Conservation (phyloP, 352 stramenopile species). For the Aphanomyces cochlioides region DNA sequence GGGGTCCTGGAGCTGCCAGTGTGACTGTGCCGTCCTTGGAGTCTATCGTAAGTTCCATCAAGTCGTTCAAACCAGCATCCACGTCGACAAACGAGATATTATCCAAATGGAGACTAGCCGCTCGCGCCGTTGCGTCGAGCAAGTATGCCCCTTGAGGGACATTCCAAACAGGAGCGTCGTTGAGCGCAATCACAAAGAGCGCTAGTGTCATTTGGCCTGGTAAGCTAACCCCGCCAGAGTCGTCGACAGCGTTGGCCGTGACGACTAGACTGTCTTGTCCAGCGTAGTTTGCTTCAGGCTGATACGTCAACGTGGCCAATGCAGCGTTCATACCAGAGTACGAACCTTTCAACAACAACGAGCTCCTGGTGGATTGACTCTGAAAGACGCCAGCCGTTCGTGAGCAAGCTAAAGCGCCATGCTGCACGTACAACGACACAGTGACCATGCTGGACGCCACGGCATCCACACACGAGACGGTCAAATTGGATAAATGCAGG, state of each 20-base stretch:
- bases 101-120: conserved; percentile 28
- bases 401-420: conserved; percentile 25
- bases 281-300: conserved; percentile 41
- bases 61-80: conserved; percentile 33
- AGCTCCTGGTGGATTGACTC: conserved; percentile 28
- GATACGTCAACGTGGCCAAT: conserved; percentile 43
- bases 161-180: conserved; percentile 58
- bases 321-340: conserved; percentile 47
- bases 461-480: conserved; percentile 24
- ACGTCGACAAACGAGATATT: conserved; percentile 50
- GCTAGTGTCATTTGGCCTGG: conserved; percentile 27
- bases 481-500: conserved; percentile 14
- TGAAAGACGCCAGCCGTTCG: conserved; percentile 28
- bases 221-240: conserved; percentile 35
- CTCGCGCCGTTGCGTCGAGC: conserved; percentile 14
- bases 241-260: conserved; percentile 41
- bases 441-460: conserved; percentile 9
- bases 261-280: conserved; percentile 48
- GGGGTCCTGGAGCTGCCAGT: conserved; percentile 27
- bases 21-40: conserved; percentile 40
- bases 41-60: conserved; percentile 56
- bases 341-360: conserved; percentile 38
- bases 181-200: conserved; percentile 48
- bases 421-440: conserved; percentile 22
- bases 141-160: conserved; percentile 35